Evolutionary conservation across 2,329 filamentous ascomycete species (phyloP).

Genomic region (Fusarium mexicanum): DNA sequence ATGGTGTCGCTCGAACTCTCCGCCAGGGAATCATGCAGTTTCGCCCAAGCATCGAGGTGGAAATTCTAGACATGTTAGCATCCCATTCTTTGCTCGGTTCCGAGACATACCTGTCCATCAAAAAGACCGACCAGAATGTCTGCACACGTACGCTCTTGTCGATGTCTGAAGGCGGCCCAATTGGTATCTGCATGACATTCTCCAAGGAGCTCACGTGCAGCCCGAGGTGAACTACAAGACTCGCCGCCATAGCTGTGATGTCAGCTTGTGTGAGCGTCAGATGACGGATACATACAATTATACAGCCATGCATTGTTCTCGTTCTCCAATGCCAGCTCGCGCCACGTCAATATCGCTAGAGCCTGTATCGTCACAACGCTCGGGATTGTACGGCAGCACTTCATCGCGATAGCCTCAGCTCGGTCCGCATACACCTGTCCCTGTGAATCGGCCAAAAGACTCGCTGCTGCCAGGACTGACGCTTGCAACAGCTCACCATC

Average conservation of each 20-base stretch:
- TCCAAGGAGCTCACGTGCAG: not conserved
- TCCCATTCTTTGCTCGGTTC: accelerated
- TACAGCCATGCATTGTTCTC: slow-evolving; percentile 1
- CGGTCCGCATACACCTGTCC: not conserved
- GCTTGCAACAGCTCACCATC: not conserved
- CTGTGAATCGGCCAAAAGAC: not conserved
- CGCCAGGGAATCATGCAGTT: not conserved
- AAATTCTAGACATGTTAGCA: not conserved
- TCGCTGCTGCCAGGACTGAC: not conserved
- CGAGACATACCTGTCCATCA: not conserved
- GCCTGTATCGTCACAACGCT: not conserved
- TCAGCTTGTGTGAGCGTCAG: not conserved
- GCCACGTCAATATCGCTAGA: not conserved
- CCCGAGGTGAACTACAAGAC: not conserved
- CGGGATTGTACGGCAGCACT: not conserved
- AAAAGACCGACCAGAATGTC: not conserved
- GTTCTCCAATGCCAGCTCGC: not conserved
- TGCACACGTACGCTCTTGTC: not conserved
- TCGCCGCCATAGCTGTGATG: not conserved
- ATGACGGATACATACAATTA: not conserved
- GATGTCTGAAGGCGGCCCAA: not conserved
- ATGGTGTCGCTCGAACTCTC: not conserved
- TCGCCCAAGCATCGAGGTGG: not conserved
- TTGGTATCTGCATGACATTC: not conserved
- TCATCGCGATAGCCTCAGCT: not conserved